phyloP scores from a whole-genome alignment of 1,284 basidiomycete genomes.

The Trametes versicolor region DNA sequence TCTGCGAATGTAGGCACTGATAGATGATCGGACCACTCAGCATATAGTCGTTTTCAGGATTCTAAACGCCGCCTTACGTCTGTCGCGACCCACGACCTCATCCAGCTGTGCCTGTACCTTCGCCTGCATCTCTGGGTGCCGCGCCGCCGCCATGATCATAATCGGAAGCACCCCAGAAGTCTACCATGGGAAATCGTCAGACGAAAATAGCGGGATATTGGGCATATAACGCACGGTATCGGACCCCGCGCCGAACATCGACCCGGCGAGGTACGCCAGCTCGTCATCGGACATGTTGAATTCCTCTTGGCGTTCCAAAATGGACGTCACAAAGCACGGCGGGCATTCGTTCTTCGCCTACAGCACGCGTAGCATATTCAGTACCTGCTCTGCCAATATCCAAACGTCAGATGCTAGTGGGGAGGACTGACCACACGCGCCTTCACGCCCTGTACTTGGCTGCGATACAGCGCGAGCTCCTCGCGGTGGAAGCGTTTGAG shows the following conservation, averaged over 20 bases:
- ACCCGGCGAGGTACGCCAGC: constrained; percentile 67
- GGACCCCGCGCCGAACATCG: constrained; percentile 71
- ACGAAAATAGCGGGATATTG: not conserved
- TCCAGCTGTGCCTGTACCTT: constrained; percentile 72
- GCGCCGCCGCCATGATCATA: constrained; percentile 69
- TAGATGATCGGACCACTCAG: not conserved
- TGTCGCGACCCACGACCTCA: constrained; percentile 60
- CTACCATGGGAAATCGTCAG: constrained; percentile 33
- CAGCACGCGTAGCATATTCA: not conserved
- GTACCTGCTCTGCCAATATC: not conserved
- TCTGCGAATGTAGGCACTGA: constrained; percentile 63
- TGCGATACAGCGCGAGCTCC: constrained; percentile 64
- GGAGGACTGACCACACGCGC: constrained; percentile 51
- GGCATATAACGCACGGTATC: constrained; percentile 55
- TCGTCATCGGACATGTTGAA: constrained; percentile 63
- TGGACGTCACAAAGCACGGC: constrained; percentile 63
- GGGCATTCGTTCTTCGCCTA: constrained; percentile 50
- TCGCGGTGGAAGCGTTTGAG: constrained; percentile 62
- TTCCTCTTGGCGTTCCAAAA: constrained; percentile 60
- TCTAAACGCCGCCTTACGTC: constrained; percentile 47
- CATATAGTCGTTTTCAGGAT: not conserved
- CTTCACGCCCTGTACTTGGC: constrained; percentile 56
- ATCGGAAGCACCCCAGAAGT: constrained; percentile 66
- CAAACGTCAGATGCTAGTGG: not conserved
- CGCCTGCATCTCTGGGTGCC: constrained; percentile 62